Percentiles rank a stretch among this genome's conserved stretches.
phyloP scores from a whole-genome alignment of 2,329 filamentous ascomycete genomes.

The Fonsecaea monophora region DNA sequence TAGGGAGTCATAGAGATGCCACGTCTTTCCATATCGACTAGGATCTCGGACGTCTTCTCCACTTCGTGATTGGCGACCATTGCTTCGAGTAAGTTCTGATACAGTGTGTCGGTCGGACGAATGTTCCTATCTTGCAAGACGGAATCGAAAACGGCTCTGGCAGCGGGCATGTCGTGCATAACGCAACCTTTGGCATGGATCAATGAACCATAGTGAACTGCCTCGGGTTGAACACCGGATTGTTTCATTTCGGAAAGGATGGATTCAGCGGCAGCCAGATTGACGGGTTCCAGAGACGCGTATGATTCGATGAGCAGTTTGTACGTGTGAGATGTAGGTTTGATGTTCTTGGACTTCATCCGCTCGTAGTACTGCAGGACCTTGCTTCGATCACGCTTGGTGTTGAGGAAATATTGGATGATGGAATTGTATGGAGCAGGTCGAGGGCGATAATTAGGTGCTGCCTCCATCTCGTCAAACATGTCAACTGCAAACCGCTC shows the following conservation, averaged over 20 bases:
- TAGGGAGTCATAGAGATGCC: slow-evolving; percentile 90
- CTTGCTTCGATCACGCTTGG: slow-evolving; percentile 94
- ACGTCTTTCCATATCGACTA: slow-evolving; percentile 75
- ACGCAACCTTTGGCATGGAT: slow-evolving; percentile 97
- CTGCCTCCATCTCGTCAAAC: slow-evolving; percentile 98
- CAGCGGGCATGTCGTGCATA: slow-evolving; percentile 85
- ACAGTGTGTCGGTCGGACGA: slow-evolving; percentile 80
- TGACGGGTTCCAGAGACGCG: slow-evolving; percentile 87
- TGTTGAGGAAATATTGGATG: slow-evolving; percentile 99
- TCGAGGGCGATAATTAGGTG: slow-evolving; percentile 98
- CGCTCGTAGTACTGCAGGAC: slow-evolving; percentile 93
- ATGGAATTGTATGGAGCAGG: slow-evolving; percentile 98
- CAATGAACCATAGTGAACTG: slow-evolving; percentile 92
- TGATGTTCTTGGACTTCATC: slow-evolving; percentile 85
- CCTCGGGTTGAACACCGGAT: slow-evolving; percentile 78
- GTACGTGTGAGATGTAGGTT: slow-evolving; percentile 93
- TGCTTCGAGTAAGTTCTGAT: slow-evolving; percentile 94
- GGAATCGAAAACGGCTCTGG: slow-evolving; percentile 79
- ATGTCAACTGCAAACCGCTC: slow-evolving; percentile 97
- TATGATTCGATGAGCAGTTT: slow-evolving; percentile 96
- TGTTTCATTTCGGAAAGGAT: slow-evolving; percentile 79
- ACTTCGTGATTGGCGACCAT: slow-evolving; percentile 96
- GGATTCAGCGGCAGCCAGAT: slow-evolving; percentile 85
- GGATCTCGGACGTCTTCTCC: slow-evolving; percentile 73
- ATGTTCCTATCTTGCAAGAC: slow-evolving; percentile 73